A percentile compares a stretch with the other conserved stretches of the same genome.
phyloP scores from a whole-genome alignment of 306 rosid species.

The Inga oerstediana region DNA sequence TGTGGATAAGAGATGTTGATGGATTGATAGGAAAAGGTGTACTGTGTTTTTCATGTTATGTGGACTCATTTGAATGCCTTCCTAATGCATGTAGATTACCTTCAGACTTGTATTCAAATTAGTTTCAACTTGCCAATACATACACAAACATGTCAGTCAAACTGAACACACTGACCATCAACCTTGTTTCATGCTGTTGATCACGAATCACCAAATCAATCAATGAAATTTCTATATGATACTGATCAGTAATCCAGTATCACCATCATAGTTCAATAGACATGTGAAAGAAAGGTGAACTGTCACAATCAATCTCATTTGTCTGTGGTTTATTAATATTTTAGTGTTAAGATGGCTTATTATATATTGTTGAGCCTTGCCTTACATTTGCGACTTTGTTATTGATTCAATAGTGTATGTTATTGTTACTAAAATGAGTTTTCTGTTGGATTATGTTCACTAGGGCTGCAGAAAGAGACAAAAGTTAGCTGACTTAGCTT shows the following conservation, averaged over 20 bases:
- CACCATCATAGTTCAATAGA: background rate
- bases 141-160: background rate
- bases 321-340: background rate
- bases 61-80: conserved; percentile 17
- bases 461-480: background rate
- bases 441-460: background rate
- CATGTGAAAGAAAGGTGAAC: background rate
- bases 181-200: background rate
- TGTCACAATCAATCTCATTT: background rate
- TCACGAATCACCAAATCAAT: background rate
- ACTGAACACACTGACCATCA: background rate
- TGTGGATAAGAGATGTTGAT: background rate
- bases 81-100: conserved; percentile 5
- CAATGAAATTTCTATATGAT: background rate
- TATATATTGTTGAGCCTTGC: background rate
- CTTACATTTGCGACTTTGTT: background rate
- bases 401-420: background rate
- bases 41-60: conserved; percentile 7
- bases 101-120: background rate
- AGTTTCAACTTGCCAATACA: background rate
- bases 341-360: background rate
- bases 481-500: background rate
- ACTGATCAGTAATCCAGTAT: background rate
- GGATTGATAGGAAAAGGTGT: background rate
- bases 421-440: background rate